These are phyloP conservation scores for Chondrostereum purpureum DNA, from an alignment of 1,284 basidiomycete genomes.

Conservation along the genomic window DNA sequence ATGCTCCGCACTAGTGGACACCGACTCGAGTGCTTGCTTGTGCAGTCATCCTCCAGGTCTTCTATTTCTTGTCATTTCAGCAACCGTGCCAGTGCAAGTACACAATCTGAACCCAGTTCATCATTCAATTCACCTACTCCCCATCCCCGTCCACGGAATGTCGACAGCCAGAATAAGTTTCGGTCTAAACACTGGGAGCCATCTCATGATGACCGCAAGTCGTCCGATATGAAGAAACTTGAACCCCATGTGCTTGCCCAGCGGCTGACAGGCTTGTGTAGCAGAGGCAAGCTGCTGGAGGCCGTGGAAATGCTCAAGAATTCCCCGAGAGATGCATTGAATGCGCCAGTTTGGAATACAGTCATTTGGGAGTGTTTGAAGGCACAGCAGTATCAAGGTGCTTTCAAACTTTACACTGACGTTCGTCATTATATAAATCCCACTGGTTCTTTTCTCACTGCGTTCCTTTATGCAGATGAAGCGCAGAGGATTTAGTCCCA, in stretches of 20 bases:
- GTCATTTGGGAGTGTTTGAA: conserved; percentile 57
- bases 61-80: background rate
- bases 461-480: conserved; percentile 54
- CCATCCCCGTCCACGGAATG: background rate
- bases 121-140: background rate
- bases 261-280: conserved; percentile 50
- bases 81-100: background rate
- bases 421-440: conserved; percentile 34
- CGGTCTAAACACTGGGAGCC: background rate
- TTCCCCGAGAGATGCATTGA: conserved; percentile 62
- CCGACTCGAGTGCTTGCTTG: background rate
- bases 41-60: background rate
- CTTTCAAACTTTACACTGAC: conserved; percentile 57
- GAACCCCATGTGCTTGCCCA: conserved; percentile 53
- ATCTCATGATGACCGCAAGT: background rate
- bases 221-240: conserved; percentile 22
- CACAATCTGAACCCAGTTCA: background rate
- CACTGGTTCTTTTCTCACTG: conserved; percentile 3
- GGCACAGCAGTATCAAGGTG: conserved; percentile 46
- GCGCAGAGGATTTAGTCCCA: conserved; percentile 64
- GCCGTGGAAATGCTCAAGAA: conserved; percentile 59
- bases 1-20: background rate
- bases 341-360: conserved; percentile 68
- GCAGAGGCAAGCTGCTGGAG: conserved; percentile 44
- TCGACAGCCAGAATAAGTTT: background rate